Evolutionary conservation across 345 rosid species (phyloP).

Genomic region (Hirschfeldia incana): DNA sequence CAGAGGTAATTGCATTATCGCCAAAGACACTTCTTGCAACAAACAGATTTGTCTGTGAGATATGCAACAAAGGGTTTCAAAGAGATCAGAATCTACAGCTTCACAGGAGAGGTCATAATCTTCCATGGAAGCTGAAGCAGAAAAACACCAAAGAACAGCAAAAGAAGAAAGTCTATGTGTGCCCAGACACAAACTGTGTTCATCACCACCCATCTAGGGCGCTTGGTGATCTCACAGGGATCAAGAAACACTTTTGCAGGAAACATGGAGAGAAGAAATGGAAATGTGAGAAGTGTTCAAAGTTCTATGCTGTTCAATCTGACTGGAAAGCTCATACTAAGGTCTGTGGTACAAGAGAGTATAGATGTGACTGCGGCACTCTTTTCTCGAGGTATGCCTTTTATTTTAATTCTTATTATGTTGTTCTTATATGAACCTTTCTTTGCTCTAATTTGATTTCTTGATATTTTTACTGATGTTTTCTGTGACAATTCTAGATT

Average conservation of each 20-base stretch:
- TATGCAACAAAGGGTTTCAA: conserved; percentile 92
- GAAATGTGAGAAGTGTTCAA: conserved; percentile 47
- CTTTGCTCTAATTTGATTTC: not conserved
- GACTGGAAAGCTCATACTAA: conserved; percentile 47
- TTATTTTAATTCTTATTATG: not conserved
- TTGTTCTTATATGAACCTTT: conserved; percentile 3
- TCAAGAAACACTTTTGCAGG: conserved; percentile 44
- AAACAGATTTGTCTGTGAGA: conserved; percentile 91
- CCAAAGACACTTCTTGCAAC: conserved; percentile 80
- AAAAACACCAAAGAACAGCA: conserved; percentile 53
- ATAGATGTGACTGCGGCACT: conserved; percentile 47
- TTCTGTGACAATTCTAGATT: conserved; percentile 10
- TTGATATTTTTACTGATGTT: conserved; percentile 5
- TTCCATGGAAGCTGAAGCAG: conserved; percentile 95
- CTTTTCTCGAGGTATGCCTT: conserved; percentile 42
- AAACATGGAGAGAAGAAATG: conserved; percentile 48
- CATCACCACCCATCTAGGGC: conserved; percentile 48
- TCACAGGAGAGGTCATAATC: conserved; percentile 93
- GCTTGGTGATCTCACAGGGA: conserved; percentile 48
- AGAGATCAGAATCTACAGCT: conserved; percentile 96
- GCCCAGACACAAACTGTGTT: conserved; percentile 40
- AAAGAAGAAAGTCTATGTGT: conserved; percentile 44
- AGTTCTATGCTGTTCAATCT: conserved; percentile 45
- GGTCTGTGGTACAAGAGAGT: conserved; percentile 46
- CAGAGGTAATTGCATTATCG: conserved; percentile 88